A percentile compares a stretch with the other conserved stretches of the same genome.
Evolutionary conservation across 805 yeast genomes (phyloP).

Genomic region (Ascoidea asiatica): DNA sequence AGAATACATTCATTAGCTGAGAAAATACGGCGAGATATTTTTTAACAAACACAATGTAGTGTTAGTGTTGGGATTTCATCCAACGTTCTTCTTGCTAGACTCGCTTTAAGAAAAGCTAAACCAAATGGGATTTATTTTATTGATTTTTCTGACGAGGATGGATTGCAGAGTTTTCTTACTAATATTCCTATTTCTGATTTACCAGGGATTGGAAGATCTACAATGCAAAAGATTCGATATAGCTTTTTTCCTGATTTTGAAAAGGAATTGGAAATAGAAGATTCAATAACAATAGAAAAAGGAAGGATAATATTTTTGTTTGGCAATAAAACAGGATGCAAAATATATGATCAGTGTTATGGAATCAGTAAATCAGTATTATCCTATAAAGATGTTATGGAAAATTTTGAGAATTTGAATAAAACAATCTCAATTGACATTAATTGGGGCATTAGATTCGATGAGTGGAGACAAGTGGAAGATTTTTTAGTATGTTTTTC

Average conservation of each 20-base stretch:
- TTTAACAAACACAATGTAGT: constrained; percentile 36
- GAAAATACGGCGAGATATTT: constrained; percentile 27
- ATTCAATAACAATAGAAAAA: constrained; percentile 23
- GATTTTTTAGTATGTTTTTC: constrained; percentile 44
- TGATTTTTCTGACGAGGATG: constrained; percentile 13
- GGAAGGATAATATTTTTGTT: constrained; percentile 28
- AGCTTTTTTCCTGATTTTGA: too few relatives aligned
- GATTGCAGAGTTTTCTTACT: constrained; percentile 20
- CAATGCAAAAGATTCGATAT: constrained; percentile 1
- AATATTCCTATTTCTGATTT: constrained; percentile 23
- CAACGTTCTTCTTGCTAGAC: constrained; percentile 65
- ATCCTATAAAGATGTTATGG: constrained; percentile 34
- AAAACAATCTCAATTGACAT: constrained; percentile 81
- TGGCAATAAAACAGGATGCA: constrained; percentile 62
- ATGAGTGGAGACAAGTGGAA: constrained; percentile 46
- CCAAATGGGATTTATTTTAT: constrained; percentile 54
- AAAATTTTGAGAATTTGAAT: constrained; percentile 30
- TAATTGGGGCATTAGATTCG: constrained; percentile 81
- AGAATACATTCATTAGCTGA: too few relatives aligned
- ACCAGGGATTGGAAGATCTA: constrained; percentile 26
- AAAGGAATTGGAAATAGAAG: constrained; percentile 16
- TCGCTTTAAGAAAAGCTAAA: constrained; percentile 63
- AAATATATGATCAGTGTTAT: constrained; percentile 40
- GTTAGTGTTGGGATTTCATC: constrained; percentile 72
- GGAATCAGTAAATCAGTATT: constrained; percentile 58